Evolutionary conservation across 495 filamentous ascomycete genomes (phyloP).

Genomic region (Penicillium daleae): DNA sequence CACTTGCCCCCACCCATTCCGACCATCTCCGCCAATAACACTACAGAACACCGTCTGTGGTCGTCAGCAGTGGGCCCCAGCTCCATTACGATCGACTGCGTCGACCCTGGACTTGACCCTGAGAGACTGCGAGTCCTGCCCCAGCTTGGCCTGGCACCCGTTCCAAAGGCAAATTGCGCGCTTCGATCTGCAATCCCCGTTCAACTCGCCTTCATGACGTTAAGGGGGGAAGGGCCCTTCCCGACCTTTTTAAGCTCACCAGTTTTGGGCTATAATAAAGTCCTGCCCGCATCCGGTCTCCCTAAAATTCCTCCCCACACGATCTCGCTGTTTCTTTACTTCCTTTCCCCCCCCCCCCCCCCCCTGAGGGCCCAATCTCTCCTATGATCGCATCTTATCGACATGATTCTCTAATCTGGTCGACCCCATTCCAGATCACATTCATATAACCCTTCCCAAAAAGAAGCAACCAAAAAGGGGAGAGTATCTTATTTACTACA

Average conservation of each 20-base stretch:
- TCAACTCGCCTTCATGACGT: conserved; percentile 32
- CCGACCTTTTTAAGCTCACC: neutral
- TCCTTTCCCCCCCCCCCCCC: neutral
- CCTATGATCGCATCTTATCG: conserved; percentile 18
- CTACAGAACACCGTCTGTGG: conserved; percentile 8
- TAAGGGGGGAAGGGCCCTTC: conserved; percentile 26
- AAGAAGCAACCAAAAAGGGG: neutral
- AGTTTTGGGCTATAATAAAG: conserved; percentile 17
- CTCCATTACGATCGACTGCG: conserved; percentile 35
- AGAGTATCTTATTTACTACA: conserved; percentile 5
- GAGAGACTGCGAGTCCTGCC: neutral
- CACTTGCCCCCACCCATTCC: conserved; percentile 24
- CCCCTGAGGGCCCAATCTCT: neutral
- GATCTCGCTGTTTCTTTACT: conserved; percentile 2
- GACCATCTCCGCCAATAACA: conserved; percentile 26
- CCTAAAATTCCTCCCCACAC: conserved; percentile 3
- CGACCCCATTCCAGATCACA: conserved; percentile 10
- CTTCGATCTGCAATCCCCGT: conserved; percentile 23
- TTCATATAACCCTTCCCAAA: neutral
- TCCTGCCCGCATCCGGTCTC: conserved; percentile 30
- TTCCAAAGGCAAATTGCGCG: conserved; percentile 15
- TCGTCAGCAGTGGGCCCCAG: conserved; percentile 35
- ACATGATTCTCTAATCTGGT: conserved; percentile 25
- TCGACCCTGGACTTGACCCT: conserved; percentile 20
- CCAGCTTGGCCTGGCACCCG: conserved; percentile 4